Evolutionary conservation across 1,139 yeast species (phyloP).

Genomic region (Hyphopichia wangnamkhiaoensis): DNA sequence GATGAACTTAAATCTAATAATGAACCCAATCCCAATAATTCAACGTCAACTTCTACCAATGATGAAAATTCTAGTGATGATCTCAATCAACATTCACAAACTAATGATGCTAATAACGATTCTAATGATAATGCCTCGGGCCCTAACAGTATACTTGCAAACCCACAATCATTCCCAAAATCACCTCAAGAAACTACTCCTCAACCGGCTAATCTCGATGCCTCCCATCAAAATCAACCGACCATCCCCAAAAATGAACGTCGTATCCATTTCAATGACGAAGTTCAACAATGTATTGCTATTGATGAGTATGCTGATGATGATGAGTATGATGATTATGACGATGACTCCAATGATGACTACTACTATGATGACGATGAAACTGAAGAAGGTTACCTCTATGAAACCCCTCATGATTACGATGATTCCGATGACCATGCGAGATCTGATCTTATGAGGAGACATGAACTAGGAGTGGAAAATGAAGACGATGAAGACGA

Average conservation of each 20-base stretch:
- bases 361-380: constrained; percentile 21
- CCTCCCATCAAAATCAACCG: too few species aligned
- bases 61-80: background rate
- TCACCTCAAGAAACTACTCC: background rate
- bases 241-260: constrained; percentile 42
- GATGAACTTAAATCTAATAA: background rate
- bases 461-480: constrained; percentile 15
- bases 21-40: background rate
- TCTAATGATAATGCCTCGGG: constrained; percentile 6
- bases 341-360: constrained; percentile 11
- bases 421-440: constrained; percentile 24
- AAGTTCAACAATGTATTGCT: constrained; percentile 90
- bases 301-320: constrained; percentile 50
- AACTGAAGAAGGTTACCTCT: constrained; percentile 16
- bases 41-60: background rate
- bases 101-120: constrained; percentile 3
- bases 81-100: too few species aligned
- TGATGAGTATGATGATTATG: constrained; percentile 19
- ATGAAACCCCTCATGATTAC: constrained; percentile 13
- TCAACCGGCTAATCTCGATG: too few species aligned
- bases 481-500: constrained; percentile 25
- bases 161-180: background rate
- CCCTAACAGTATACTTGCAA: background rate
- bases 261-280: constrained; percentile 87
- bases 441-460: constrained; percentile 35